Evolutionary conservation across 768 basidiomycete genomes (phyloP), one percentile per base, ranked within the genome.

Genomic region (Imleria badia): DNA sequence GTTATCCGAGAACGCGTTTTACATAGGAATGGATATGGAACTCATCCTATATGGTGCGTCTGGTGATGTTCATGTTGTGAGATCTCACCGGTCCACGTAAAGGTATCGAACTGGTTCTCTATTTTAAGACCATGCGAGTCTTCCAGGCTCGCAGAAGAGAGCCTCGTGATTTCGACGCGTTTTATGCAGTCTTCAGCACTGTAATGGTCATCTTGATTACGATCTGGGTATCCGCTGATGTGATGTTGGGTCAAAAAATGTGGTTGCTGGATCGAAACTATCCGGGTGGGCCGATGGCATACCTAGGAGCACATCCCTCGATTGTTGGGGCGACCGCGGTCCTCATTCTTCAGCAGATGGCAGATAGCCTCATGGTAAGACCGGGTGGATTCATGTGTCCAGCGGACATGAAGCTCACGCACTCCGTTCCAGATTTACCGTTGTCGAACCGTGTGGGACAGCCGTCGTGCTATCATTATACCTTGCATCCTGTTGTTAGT

Each of bases 361-460:
- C 66, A 12, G 72, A 73, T 48, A 74, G 34, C 4, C 34, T 50
- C 1, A 46, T 58, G 56, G 52, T 58, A 52, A 64, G 55, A 65
- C 63, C 56, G 4, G 26, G 15, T 11, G 35, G 35, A 36, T 36
- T 13, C 3, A 36, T 17, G 14, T 34, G 14, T 6, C 5, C 33
- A 36, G 17, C 17, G 35, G 34, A 35, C 3, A 17, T n/a, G 36
- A 36, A 36, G 17, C 23, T 40, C 5, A 26, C n/a, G 3, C 10
- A 0, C 4, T 33, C 26, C 39, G 6, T 15, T 73, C 23, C 44
- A 76, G 75, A 59, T 76, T 17, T 69, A 72, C 56, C 74, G 73
- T 26, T 72, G 71, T 52, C 69, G 59, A 29, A 59, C 72, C 29
- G 56, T 75, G 15, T 76, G 73, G 73, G 11, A 59, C 12, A 51